Base-by-base conservation (phyloP, 2,329 filamentous ascomycete genomes). In the Sarocladiaceae sp. region DNA sequence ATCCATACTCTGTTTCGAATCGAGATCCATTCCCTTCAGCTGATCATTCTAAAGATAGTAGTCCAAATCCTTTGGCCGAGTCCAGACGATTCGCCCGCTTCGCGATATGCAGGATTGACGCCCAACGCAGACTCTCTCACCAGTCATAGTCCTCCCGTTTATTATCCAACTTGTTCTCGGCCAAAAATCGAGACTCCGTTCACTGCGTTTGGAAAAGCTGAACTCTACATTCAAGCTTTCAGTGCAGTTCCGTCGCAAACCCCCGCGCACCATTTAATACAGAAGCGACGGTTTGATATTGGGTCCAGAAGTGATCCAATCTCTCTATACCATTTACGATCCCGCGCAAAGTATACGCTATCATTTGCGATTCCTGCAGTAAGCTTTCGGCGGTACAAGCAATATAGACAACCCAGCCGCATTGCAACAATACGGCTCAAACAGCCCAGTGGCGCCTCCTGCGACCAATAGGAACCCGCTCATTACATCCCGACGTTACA, bases 331-430 rank as follows among this genome's bases (percentile, higher is more conserved):
- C 15, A 8, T n/a, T 37, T 17, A 37, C 35, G n/a, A 10, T 37
- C n/a, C 35, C 6, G 35, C 12, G n/a, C 7, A 37, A 37, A 17
- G 12, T 37, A 17, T n/a, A 37, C 35, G 5, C n/a, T 17, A 7
- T 42, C 37, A 18, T 20, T 22, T 42, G n/a, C n/a, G n/a, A n/a
- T n/a, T n/a, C n/a, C 4, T 4, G 10, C 10, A 25, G 22, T 29
- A 25, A 29, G 40, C 25, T 46, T 22, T 28, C 10, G 40, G 25
- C n/a, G 44, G 44, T 13, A 17, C 11, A 7, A 4, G 28, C 26
- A 48, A 48, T 48, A 48, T 48, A 48, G 20, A 46, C 11, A 33
- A 10, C 8, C 44, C 44, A 48, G 44, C 44, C 44, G 44, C 44
- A 48, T 31, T 48, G 44, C 44, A 48, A 48, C 44, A 48, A 29